Percentiles rank a stretch among this genome's conserved stretches.
These are phyloP conservation scores for Coemansia sp. DNA, from an alignment of 192 early-diverging fungal genomes.

Conservation along the genomic window DNA sequence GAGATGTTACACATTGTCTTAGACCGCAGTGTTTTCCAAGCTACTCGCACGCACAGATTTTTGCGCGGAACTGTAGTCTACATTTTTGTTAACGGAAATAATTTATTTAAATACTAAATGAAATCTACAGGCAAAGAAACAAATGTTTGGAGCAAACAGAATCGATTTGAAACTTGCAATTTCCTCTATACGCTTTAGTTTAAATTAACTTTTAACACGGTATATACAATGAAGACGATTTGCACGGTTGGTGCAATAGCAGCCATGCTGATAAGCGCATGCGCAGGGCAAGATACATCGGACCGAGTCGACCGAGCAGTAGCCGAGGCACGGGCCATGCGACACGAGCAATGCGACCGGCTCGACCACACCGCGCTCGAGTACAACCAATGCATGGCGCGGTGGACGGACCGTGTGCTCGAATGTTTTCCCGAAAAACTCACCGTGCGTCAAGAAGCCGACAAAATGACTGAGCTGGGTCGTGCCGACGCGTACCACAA, in stretches of 20 bases:
- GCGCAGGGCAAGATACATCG: slow-evolving; percentile 7
- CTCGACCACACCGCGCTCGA: slow-evolving; percentile 32
- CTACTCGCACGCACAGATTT: too few relatives aligned
- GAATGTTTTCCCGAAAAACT: slow-evolving; percentile 36
- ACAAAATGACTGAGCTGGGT: slow-evolving; percentile 20
- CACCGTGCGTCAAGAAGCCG: slow-evolving; percentile 27
- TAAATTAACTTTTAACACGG: too few relatives aligned
- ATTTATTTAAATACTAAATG: too few relatives aligned
- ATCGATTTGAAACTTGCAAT: too few relatives aligned
- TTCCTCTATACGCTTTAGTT: too few relatives aligned
- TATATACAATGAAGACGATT: too few relatives aligned
- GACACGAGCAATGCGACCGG: slow-evolving; percentile 42
- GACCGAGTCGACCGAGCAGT: slow-evolving; percentile 9
- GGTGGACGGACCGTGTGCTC: slow-evolving; percentile 45
- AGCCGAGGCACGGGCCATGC: slow-evolving; percentile 1
- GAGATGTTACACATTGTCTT: too few relatives aligned
- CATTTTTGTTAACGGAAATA: too few relatives aligned
- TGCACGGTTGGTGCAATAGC: slow-evolving; percentile 41
- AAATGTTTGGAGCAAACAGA: too few relatives aligned
- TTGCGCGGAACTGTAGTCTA: too few relatives aligned
- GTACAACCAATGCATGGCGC: slow-evolving; percentile 56
- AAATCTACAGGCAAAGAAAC: too few relatives aligned
- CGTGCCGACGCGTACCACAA: slow-evolving; percentile 24
- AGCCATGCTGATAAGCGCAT: slow-evolving; percentile 26
- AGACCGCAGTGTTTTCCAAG: too few relatives aligned